Base-by-base conservation (phyloP, 495 filamentous ascomycete genomes). In the Darksidea phi region DNA sequence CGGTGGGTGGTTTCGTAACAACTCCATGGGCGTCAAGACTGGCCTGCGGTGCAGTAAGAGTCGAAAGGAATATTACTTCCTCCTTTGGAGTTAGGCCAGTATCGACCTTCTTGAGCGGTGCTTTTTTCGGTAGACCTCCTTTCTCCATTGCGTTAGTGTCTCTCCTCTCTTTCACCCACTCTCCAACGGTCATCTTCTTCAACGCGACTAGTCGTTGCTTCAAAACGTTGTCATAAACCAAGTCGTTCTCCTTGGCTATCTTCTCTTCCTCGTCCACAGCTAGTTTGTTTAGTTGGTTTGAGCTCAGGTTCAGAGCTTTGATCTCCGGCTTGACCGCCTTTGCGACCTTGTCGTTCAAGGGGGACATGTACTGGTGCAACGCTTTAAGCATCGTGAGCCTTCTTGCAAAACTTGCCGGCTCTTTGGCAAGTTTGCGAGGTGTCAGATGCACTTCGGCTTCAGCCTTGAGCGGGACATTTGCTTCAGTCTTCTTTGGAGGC, bases 211-310 rank as follows among this genome's bases (percentile, higher is more conserved):
- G 89, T 20, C 84, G 83, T 62, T 88, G 85, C 67, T 89, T 93
- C 70, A 97, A 84, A 8, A 90, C 73, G 68, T 93, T 94, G 2
- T 78, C 76, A 67, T 99, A 97, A 62, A 97, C 84, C 18, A 75
- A 65, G 0, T 79, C 75, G 55, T 84, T 84, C 12, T 85, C 82
- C 7, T 73, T 82, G 0, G 91, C 91, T 24, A 86, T 72, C 54
- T 82, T 85, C 67, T 96, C 86, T 73, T 99, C 94, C 54, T 91
- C 85, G 62, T 97, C 90, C 1, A 97, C 76, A 1, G 90, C 87
- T 72, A 88, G 81, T 38, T 80, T 82, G 7, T 96, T 84, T 21
- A 97, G 76, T 57, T 89, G 84, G 64, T 90, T 83, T 0, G 82
- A 72, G 1, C 81, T 84, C 2, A 94, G 74, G 11, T 84, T 58